Conservation (phyloP, 2,329 filamentous ascomycete genomes). For the Sclerotinia sclerotiorum region DNA sequence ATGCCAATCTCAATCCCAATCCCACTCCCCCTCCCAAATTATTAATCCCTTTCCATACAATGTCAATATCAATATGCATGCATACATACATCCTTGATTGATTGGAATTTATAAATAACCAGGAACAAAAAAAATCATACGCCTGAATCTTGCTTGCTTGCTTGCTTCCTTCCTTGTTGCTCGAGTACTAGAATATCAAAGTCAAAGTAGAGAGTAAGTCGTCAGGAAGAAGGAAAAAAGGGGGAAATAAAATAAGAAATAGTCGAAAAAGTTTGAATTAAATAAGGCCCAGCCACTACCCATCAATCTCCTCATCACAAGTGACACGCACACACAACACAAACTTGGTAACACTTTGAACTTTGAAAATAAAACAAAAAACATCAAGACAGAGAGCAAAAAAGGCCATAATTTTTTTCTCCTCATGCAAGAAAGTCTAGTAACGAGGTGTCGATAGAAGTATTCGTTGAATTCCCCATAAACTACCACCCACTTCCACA, state of each 20-base stretch:
- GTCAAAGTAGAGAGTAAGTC: neutral
- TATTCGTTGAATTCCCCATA: conserved; percentile 29
- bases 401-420: conserved; percentile 34
- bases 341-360: conserved; percentile 14
- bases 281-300: conserved; percentile 40
- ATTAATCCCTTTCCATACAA: no score
- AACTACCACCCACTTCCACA: conserved; percentile 1
- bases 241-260: conserved; percentile 10
- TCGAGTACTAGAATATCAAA: neutral
- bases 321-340: conserved; percentile 19
- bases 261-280: conserved; percentile 29
- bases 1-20: no score
- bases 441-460: conserved; percentile 36
- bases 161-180: neutral
- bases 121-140: conserved; percentile 30
- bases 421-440: conserved; percentile 41
- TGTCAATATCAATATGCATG: neutral
- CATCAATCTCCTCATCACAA: conserved; percentile 15
- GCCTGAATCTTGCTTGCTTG: conserved; percentile 38
- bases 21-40: no score
- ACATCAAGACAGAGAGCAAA: conserved; percentile 38
- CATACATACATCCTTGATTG: neutral
- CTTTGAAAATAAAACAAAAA: conserved; percentile 27
- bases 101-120: conserved; percentile 30
- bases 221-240: neutral